Evolutionary conservation across 768 basidiomycete genomes (phyloP), one percentile per base, ranked within the genome.

Genomic region (Hypholoma fasciculare): DNA sequence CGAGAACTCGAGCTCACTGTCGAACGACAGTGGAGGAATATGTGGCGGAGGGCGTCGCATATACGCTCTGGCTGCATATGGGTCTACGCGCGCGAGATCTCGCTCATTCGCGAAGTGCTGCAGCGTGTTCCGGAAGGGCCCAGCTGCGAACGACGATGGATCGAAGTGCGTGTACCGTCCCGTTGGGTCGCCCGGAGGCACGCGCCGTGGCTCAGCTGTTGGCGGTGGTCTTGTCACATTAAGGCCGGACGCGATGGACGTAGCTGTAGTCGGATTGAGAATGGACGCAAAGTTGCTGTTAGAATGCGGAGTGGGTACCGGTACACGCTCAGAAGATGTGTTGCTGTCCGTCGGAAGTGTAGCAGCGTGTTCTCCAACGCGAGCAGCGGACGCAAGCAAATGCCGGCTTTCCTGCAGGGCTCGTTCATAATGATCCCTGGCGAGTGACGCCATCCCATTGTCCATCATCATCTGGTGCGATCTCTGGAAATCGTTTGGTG

Each of bases 81-180:
- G 16, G 13, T 57, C 40, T 13, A 19, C 9, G 34, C 39, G 48
- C 4, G 49, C 2, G 20, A 38, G 36, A 20, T 37, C 47, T n/a
- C 54, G 57, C 36, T 66, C 67, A 44, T 61, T 58, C 5, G 67
- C 65, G 4, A 69, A 54, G 38, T 77, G 71, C 54, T 78, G 75
- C 58, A 84, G 69, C 2, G 82, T 81, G 50, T 78, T 78, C 26
- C 80, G 67, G 70, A 82, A 82, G 1, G 78, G 78, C 4, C 82
- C 81, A 44, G 80, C 76, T 8, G 73, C 72, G 61, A 77, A 79
- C 1, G 71, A 65, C 12, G 73, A 68, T 0, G 76, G 71, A 61
- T 54, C 54, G 23, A 54, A 78, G 67, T 30, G 43, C 17, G 59
- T n/a, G n/a, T 44, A 39, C 16, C 36, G 14, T 36, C 37, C 48